Percentiles rank a stretch among this genome's conserved stretches.
Conservation (phyloP, 2,329 filamentous ascomycete genomes). For the Fusarium citri region DNA sequence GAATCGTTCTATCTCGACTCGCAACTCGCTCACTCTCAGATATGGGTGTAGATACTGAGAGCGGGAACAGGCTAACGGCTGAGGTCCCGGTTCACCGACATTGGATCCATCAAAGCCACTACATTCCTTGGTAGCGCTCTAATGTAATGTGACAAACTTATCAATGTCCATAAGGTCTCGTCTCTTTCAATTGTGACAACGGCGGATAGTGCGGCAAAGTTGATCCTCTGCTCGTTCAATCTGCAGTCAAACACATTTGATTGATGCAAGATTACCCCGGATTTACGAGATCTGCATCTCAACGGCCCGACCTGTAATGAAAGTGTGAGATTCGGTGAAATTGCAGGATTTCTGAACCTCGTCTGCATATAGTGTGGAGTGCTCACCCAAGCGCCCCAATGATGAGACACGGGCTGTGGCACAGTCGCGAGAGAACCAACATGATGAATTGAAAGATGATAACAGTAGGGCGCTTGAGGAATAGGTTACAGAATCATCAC, state of each 20-base stretch:
- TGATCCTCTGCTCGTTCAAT: no score
- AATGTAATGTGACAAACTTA: background rate
- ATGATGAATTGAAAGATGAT: background rate
- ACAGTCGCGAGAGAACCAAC: background rate
- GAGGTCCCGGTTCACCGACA: no score
- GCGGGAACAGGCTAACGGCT: background rate
- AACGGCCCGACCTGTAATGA: background rate
- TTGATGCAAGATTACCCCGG: background rate
- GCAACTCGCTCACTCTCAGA: rapidly evolving
- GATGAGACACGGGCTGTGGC: background rate
- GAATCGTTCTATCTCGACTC: rapidly evolving
- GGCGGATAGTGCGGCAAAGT: background rate
- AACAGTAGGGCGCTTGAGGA: background rate
- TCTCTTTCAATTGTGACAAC: background rate
- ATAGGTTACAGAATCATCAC: rapidly evolving
- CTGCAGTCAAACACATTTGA: background rate
- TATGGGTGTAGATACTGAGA: background rate
- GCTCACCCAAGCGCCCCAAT: background rate
- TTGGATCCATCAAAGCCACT: background rate
- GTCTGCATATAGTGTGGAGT: background rate
- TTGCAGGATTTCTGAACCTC: background rate
- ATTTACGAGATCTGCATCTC: background rate
- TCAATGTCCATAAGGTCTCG: background rate
- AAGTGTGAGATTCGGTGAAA: background rate
- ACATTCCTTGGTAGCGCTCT: background rate